A percentile compares a stretch with the other conserved stretches of the same genome.
Evolutionary conservation across 352 stramenopile species (phyloP).

Genomic region (Phytophthora hibernalis): DNA sequence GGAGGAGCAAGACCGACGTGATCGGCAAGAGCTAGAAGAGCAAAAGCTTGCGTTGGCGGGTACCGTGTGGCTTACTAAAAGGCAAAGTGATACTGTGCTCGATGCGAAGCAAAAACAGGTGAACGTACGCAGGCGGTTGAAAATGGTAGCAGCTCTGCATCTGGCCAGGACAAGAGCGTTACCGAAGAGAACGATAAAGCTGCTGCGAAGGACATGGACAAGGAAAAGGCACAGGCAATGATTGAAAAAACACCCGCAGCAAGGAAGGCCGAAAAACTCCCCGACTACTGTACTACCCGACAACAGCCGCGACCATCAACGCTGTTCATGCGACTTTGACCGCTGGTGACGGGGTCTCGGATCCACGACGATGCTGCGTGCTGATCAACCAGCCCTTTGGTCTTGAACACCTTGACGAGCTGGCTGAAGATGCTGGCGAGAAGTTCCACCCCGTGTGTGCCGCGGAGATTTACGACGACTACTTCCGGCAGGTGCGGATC

Average conservation of each 20-base stretch:
- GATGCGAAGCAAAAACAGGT: conserved; percentile 4
- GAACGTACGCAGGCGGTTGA: neutral
- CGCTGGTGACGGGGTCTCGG: conserved; percentile 44
- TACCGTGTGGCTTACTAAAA: conserved; percentile 4
- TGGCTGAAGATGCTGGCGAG: conserved; percentile 56
- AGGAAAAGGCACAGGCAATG: conserved; percentile 14
- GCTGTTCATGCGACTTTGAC: conserved; percentile 62
- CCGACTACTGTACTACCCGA: conserved; percentile 67
- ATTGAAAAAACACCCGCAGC: conserved; percentile 19
- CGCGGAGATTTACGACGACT: conserved; percentile 77
- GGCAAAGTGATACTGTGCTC: neutral
- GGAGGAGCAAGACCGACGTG: conserved; percentile 25
- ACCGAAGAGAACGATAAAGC: conserved; percentile 14
- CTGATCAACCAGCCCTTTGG: conserved; percentile 70
- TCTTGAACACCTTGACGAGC: conserved; percentile 62
- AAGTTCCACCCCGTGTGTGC: conserved; percentile 69
- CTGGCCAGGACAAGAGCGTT: neutral
- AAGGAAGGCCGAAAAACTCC: conserved; percentile 49
- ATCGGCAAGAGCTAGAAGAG: conserved; percentile 31
- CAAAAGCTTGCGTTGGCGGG: conserved; percentile 19
- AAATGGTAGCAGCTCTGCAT: neutral
- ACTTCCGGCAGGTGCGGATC: conserved; percentile 74
- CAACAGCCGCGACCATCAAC: conserved; percentile 70
- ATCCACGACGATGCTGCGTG: conserved; percentile 62
- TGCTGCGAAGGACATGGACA: conserved; percentile 9